phyloP scores from a whole-genome alignment of 2,329 filamentous ascomycete genomes.

The Clarireedia paspali region DNA sequence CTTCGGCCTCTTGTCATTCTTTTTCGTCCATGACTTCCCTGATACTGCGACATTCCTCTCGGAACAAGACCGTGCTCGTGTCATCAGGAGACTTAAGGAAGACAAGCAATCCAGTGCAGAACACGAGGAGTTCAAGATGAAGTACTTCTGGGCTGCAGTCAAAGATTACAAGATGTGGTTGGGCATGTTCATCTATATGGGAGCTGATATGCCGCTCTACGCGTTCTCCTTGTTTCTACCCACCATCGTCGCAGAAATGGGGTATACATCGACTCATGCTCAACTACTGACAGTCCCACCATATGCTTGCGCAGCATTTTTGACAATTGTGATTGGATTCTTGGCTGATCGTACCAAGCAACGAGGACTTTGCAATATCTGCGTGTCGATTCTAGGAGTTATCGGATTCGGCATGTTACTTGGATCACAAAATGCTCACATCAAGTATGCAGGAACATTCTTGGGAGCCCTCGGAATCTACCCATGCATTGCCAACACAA shows the following conservation, averaged over 20 bases:
- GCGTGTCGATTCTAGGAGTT: constrained; percentile 63
- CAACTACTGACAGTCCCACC: constrained; percentile 71
- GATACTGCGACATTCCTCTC: constrained; percentile 67
- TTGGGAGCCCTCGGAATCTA: constrained; percentile 82
- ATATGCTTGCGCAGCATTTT: constrained; percentile 61
- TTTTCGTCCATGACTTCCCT: constrained; percentile 78
- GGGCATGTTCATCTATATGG: constrained; percentile 73
- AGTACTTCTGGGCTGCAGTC: constrained; percentile 65
- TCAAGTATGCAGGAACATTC: constrained; percentile 78
- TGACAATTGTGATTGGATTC: constrained; percentile 65
- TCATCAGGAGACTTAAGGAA: constrained; percentile 58
- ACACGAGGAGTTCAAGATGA: constrained; percentile 66
- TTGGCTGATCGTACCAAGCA: constrained; percentile 66
- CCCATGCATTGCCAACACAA: constrained; percentile 76
- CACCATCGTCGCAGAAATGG: constrained; percentile 60
- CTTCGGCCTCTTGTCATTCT: constrained; percentile 61
- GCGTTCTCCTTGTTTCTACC: constrained; percentile 73
- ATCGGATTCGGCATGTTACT: constrained; percentile 75
- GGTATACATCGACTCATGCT: constrained; percentile 49
- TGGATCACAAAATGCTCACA: constrained; percentile 49
- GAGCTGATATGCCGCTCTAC: constrained; percentile 63
- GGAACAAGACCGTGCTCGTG: constrained; percentile 60
- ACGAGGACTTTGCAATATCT: constrained; percentile 76
- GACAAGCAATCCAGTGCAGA: constrained; percentile 71
- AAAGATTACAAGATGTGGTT: constrained; percentile 81